Conservation (phyloP, 441 rosid species). For the Erodium trifolium region DNA sequence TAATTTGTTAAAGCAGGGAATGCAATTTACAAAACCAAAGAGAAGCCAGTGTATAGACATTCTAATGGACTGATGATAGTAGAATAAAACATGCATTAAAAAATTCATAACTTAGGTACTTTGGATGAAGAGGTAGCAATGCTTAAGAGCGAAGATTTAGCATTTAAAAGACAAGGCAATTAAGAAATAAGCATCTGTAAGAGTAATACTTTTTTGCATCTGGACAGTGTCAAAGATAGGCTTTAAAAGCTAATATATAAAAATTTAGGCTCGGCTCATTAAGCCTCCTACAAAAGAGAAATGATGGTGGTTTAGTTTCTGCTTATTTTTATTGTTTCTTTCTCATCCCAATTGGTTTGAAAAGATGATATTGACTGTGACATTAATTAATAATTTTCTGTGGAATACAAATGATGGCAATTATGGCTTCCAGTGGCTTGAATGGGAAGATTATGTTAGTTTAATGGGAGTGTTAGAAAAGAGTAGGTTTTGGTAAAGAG, state of each 20-base stretch:
- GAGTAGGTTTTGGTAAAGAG: neutral
- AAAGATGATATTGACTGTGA: constrained; percentile 23
- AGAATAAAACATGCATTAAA: constrained; percentile 27
- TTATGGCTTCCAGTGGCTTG: neutral
- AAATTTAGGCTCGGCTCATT: neutral
- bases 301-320: constrained; percentile 23
- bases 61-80: constrained; percentile 32
- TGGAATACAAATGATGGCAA: neutral
- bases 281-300: constrained; percentile 22
- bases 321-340: constrained; percentile 22
- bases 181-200: constrained; percentile 29
- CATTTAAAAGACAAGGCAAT: constrained; percentile 24
- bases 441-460: neutral
- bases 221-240: constrained; percentile 26
- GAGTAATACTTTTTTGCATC: constrained; percentile 14
- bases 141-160: constrained; percentile 29
- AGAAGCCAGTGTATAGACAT: constrained; percentile 5
- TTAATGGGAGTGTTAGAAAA: neutral
- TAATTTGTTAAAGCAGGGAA: neutral
- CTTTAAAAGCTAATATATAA: constrained; percentile 19
- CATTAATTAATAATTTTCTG: neutral
- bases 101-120: constrained; percentile 40
- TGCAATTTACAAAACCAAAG: neutral
- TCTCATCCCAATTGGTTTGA: neutral
- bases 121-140: constrained; percentile 27